Evolutionary conservation across 345 rosid species (phyloP), one percentile per base, ranked within the genome.

Genomic region (Gossypium longicalyx): DNA sequence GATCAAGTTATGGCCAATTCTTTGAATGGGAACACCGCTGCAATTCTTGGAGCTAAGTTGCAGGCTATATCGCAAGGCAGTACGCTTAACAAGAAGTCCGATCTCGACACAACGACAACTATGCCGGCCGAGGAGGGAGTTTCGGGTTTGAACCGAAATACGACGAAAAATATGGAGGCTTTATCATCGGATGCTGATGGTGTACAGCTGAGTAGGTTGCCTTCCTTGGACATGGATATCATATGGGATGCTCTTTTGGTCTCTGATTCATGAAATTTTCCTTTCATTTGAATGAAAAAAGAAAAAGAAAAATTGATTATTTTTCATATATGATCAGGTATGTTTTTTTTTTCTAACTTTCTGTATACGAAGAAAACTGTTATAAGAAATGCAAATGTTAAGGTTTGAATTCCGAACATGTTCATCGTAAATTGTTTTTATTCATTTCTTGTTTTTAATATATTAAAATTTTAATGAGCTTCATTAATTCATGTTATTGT

Each of bases 221-320:
- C 99, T 45, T 93, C 99, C 7, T 80, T 95, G 87, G 99, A 95
- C 84, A 95, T 95, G 89, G 98, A 95, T 77, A 87, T 83, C 79
- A 93, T 93, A 63, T 92, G 99, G 99, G 99, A 95, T 82, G 91
- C 97, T 76, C 86, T 94, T 75, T 82, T 86, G 20, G 82, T 86
- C 70, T 80, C 92, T 34, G 69, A 87, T 81, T 83, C 90, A 74
- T 91, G 79, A 34, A 29, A n/a, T 12, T 51, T 34, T 23, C 10
- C 16, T 15, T 48, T 45, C 11, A 19, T 74, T 74, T 74, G 70
- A 23, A 72, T 58, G 25, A 41, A 72, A 56, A 71, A 19, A 3
- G 20, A n/a, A 2, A 54, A 1, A 5, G 41, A 69, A 49, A 41
- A 16, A 41, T 7, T 15, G 41, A 34, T 34, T 1, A 34, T 5